These are phyloP conservation scores for Xylariaceae sp. DNA, from an alignment of 2,329 filamentous ascomycete genomes.

Conservation along the genomic window DNA sequence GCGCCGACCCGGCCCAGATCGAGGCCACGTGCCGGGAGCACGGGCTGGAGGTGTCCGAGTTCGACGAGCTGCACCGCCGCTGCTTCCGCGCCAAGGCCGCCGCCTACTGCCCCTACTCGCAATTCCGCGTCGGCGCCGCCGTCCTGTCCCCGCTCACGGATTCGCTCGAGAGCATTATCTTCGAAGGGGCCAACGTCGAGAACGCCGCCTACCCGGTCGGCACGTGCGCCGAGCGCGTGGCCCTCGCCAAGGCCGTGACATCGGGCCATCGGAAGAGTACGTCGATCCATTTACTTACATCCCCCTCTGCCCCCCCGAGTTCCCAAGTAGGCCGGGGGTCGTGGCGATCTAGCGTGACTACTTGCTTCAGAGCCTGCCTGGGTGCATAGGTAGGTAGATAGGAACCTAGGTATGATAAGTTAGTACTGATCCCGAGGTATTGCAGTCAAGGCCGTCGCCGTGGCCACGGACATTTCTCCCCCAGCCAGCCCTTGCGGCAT, in stretches of 20 bases:
- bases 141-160: no score
- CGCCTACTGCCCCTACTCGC: constrained; percentile 90
- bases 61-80: constrained; percentile 53
- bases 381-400: no score
- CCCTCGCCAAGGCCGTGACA: constrained; percentile 70
- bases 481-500: constrained; percentile 82
- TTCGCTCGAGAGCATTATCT: constrained; percentile 39
- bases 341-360: no score
- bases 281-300: no score
- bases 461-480: constrained; percentile 69
- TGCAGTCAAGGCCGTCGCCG: constrained; percentile 78
- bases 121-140: constrained; percentile 82
- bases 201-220: constrained; percentile 90
- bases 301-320: no score
- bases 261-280: constrained; percentile 45
- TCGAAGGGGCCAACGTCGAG: constrained; percentile 82
- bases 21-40: constrained; percentile 30
- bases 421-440: no score
- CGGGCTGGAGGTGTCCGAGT: constrained; percentile 53
- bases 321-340: no score
- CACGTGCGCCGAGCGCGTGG: constrained; percentile 93
- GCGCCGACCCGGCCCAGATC: constrained; percentile 20
- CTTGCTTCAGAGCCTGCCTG: no score
- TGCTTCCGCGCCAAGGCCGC: constrained; percentile 64
- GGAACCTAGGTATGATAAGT: no score